Conservation (phyloP, 75 land plant genomes). For the Sequoia sempervirens region DNA sequence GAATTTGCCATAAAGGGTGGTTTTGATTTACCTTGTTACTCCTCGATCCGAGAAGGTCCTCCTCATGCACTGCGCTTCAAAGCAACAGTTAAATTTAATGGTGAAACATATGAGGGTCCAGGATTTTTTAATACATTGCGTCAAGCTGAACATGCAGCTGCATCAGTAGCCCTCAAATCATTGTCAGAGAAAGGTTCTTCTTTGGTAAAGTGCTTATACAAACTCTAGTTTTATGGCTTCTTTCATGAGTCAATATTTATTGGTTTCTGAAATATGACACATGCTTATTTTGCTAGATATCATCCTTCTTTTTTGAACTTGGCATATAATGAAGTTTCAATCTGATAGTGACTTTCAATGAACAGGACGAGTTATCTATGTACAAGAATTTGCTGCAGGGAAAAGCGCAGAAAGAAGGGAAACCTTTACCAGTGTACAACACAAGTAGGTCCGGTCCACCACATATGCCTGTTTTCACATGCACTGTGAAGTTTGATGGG, state of each 20-base stretch:
- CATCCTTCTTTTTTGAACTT: background rate
- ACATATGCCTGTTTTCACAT: conserved; percentile 37
- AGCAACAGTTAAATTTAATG: conserved; percentile 32
- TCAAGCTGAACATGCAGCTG: conserved; percentile 48
- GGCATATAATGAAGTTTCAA: background rate
- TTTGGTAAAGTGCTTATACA: conserved; percentile 3
- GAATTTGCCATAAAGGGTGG: conserved; percentile 32
- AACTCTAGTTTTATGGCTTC: background rate
- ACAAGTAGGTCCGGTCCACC: conserved; percentile 23
- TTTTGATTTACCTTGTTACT: conserved; percentile 32
- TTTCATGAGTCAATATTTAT: background rate
- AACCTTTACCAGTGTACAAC: conserved; percentile 35
- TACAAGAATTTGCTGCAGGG: conserved; percentile 67
- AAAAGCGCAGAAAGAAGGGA: conserved; percentile 39
- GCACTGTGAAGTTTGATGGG: conserved; percentile 44
- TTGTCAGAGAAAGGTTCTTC: conserved; percentile 27
- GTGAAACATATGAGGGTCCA: conserved; percentile 32
- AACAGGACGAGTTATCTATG: conserved; percentile 39
- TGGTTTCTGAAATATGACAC: background rate
- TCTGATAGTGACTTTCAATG: conserved; percentile 1
- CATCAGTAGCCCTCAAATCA: conserved; percentile 31
- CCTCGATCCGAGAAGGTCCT: conserved; percentile 32
- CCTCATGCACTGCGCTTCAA: conserved; percentile 37
- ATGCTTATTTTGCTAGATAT: background rate
- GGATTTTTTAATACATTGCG: conserved; percentile 27